Base-by-base conservation (phyloP, 768 basidiomycete species). In the Boletus tylopilopsis region DNA sequence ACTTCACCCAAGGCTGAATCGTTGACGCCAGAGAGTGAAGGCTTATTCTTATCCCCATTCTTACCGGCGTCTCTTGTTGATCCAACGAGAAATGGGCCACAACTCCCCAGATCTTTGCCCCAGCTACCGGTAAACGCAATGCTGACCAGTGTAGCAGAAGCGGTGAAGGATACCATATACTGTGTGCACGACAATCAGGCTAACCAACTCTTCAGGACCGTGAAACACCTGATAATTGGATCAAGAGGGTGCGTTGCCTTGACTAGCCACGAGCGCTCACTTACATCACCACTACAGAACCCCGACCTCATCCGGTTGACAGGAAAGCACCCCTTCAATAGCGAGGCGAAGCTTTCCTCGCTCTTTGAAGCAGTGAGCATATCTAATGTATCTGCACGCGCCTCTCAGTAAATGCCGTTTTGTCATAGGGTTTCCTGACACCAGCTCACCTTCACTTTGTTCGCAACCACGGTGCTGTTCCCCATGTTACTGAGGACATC, bases 401-500 rank as follows among this genome's bases (percentile, higher is more conserved):
- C 23, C 8, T 16, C 36, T 45, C 19, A 57, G 12, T n/a, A 15
- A 41, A 42, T 16, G 15, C 4, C 27, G 11, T 21, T 42, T 11
- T 4, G 18, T 41, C 42, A 25, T 50, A 72, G 54, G 81, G 81
- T 12, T 83, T 83, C 62, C 54, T 83, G 46, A 83, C 81, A 1
- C 76, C 81, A 0, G 71, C 71, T 43, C 69, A 73, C 50, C 68
- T 80, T 9, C 78, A 76, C 64, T 84, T 71, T 57, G 82, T 83
- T n/a, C 75, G 82, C 15, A 83, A 80, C 53, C 82, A 84, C 51
- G 82, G 83, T 11, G 73, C 78, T 1, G 80, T 81, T 5, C 82
- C 82, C 1, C 62, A 62, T 18, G 66, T 83, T 13, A 64, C 69
- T n/a, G 62, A 62, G 0, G 63, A 66, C 6, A 60, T 57, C 4